These are phyloP conservation scores for Sporothrix brasiliensis DNA, from an alignment of 2,329 filamentous ascomycete species.

Conservation along the genomic window DNA sequence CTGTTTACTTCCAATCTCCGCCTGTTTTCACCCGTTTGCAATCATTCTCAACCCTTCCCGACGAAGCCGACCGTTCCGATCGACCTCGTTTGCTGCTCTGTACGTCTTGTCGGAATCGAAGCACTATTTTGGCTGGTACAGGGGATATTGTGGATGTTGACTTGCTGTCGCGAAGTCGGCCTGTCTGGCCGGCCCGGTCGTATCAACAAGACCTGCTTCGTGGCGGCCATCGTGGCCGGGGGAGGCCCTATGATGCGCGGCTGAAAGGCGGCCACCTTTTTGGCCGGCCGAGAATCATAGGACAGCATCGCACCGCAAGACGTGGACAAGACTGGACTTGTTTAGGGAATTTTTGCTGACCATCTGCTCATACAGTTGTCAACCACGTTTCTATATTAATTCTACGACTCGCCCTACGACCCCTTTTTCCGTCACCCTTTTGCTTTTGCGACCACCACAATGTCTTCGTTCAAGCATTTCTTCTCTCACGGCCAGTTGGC, in stretches of 20 bases:
- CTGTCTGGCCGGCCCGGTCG: not conserved
- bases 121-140: not conserved
- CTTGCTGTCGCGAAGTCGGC: constrained; percentile 14
- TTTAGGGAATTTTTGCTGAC: not conserved
- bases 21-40: constrained; percentile 5
- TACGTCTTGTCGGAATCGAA: constrained; percentile 7
- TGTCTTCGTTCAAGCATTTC: constrained; percentile 47
- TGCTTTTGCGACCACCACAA: constrained; percentile 32
- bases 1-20: not conserved
- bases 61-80: constrained; percentile 29
- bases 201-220: not conserved
- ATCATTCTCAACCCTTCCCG: constrained; percentile 36
- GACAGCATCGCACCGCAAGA: not conserved
- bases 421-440: not conserved
- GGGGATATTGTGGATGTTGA: constrained; percentile 7
- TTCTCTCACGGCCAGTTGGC: constrained; percentile 51
- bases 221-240: not conserved
- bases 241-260: not conserved
- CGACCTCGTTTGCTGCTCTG: constrained; percentile 16
- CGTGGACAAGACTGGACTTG: not conserved
- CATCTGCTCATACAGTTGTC: not conserved
- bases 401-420: not conserved
- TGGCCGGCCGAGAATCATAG: not conserved
- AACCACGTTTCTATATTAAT: not conserved
- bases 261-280: not conserved